Conservation (phyloP, 495 filamentous ascomycete species). For the Aspergillus wentii region DNA sequence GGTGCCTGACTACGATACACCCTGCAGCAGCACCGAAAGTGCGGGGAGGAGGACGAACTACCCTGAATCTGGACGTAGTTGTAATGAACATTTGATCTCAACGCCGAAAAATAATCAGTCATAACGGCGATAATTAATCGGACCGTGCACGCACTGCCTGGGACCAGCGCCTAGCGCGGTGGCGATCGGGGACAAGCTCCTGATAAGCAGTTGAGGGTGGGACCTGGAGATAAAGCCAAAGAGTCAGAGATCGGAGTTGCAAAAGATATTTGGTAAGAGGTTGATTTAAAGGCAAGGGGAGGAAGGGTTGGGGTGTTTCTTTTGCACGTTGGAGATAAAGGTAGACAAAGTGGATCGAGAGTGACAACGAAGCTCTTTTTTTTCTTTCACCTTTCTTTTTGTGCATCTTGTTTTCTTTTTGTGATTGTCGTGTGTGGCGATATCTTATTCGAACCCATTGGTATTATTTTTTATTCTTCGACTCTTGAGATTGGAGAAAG, state of each 20-base stretch:
- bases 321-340: slow-evolving; percentile 1
- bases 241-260: slow-evolving; percentile 2
- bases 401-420: too few species aligned
- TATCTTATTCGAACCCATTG: too few species aligned
- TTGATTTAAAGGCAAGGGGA: not conserved
- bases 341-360: not conserved
- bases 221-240: slow-evolving; percentile 17
- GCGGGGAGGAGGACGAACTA: not conserved
- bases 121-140: too few species aligned
- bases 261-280: slow-evolving; percentile 12
- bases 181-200: slow-evolving; percentile 11
- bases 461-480: too few species aligned
- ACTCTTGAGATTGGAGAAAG: too few species aligned
- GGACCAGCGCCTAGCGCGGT: slow-evolving; percentile 22
- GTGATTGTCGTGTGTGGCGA: too few species aligned
- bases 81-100: too few species aligned
- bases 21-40: slow-evolving; percentile 2
- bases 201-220: slow-evolving; percentile 14
- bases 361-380: slow-evolving; percentile 5
- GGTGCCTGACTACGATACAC: slow-evolving; percentile 3
- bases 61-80: too few species aligned
- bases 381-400: slow-evolving; percentile 1
- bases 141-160: slow-evolving; percentile 3
- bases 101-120: too few species aligned
- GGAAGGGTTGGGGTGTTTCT: not conserved